Percentiles rank a stretch among this genome's conserved stretches.
phyloP scores from a whole-genome alignment of 129 eudicot species.

The Logfia minima region DNA sequence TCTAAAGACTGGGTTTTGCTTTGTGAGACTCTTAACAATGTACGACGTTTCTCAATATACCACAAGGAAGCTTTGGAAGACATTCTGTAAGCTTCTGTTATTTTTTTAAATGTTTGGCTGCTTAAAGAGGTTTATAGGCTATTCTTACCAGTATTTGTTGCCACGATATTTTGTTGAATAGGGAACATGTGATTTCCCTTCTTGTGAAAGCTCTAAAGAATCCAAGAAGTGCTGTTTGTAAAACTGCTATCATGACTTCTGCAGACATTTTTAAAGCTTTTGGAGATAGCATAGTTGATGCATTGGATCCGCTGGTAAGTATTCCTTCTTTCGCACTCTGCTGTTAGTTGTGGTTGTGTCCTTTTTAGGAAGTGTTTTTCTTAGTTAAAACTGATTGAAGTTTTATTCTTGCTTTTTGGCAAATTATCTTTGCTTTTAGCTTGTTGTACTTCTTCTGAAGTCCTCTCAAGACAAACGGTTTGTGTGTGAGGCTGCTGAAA shows the following conservation, averaged over 20 bases:
- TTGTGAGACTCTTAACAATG: conserved; percentile 72
- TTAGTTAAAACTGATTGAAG: not conserved
- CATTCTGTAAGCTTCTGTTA: conserved; percentile 47
- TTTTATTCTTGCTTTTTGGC: conserved; percentile 11
- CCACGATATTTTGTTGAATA: conserved; percentile 25
- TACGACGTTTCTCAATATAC: conserved; percentile 64
- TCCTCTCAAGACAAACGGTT: conserved; percentile 89
- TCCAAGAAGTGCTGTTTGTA: conserved; percentile 94
- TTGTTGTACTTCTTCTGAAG: conserved; percentile 81
- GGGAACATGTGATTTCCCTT: conserved; percentile 63
- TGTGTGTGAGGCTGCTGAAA: conserved; percentile 92
- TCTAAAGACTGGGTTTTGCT: conserved; percentile 81
- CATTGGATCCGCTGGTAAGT: conserved; percentile 70
- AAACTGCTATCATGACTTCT: conserved; percentile 81
- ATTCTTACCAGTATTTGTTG: not conserved
- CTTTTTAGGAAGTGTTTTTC: not conserved
- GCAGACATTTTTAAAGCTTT: conserved; percentile 78
- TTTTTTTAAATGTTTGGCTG: not conserved
- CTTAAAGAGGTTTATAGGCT: not conserved
- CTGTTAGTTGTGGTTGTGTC: not conserved
- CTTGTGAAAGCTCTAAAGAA: conserved; percentile 81
- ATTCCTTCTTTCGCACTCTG: not conserved
- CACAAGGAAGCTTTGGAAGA: conserved; percentile 62
- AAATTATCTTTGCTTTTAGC: conserved; percentile 42
- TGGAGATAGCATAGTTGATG: conserved; percentile 61